A percentile compares a stretch with the other conserved stretches of the same genome.
These are phyloP conservation scores for Malus hybrid DNA, from an alignment of 331 rosid species.

Conservation along the genomic window DNA sequence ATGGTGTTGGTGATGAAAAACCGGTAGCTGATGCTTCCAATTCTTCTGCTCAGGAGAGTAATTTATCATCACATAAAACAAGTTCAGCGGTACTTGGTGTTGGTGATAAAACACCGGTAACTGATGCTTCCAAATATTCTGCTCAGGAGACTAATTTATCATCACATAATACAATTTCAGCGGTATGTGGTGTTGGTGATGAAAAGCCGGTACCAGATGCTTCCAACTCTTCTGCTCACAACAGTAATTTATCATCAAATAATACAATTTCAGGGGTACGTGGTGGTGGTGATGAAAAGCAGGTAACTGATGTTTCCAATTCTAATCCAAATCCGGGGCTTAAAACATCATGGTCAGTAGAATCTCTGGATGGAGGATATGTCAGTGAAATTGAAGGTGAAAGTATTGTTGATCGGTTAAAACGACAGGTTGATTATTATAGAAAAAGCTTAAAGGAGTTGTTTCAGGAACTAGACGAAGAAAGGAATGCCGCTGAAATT, in stretches of 20 bases:
- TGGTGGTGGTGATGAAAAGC: slow-evolving; percentile 19
- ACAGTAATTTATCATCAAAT: slow-evolving; percentile 18
- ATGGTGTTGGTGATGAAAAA: neutral
- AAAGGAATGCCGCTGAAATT: slow-evolving; percentile 68
- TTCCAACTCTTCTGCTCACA: slow-evolving; percentile 21
- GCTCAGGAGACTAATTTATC: slow-evolving; percentile 19
- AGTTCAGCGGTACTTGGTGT: slow-evolving; percentile 1
- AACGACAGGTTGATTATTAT: slow-evolving; percentile 45
- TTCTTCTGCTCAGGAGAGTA: slow-evolving; percentile 17
- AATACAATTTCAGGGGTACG: slow-evolving; percentile 7
- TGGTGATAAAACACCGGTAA: slow-evolving; percentile 19
- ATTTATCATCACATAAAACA: slow-evolving; percentile 15
- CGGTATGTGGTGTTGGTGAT: slow-evolving; percentile 8
- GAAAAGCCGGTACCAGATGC: slow-evolving; percentile 23
- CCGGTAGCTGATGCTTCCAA: slow-evolving; percentile 12
- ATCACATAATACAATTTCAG: slow-evolving; percentile 8
- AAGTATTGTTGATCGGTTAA: slow-evolving; percentile 34
- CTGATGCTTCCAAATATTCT: slow-evolving; percentile 24
- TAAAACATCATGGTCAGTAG: slow-evolving; percentile 36
- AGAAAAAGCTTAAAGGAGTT: slow-evolving; percentile 45
- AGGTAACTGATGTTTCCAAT: slow-evolving; percentile 18
- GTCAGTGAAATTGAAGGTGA: slow-evolving; percentile 68
- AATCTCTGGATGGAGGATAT: slow-evolving; percentile 41
- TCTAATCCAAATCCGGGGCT: slow-evolving; percentile 22
- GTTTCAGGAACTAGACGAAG: slow-evolving; percentile 72